Evolutionary conservation across 2,329 filamentous ascomycete genomes (phyloP).

Genomic region (Pseudopyrenochaeta lycopersici): DNA sequence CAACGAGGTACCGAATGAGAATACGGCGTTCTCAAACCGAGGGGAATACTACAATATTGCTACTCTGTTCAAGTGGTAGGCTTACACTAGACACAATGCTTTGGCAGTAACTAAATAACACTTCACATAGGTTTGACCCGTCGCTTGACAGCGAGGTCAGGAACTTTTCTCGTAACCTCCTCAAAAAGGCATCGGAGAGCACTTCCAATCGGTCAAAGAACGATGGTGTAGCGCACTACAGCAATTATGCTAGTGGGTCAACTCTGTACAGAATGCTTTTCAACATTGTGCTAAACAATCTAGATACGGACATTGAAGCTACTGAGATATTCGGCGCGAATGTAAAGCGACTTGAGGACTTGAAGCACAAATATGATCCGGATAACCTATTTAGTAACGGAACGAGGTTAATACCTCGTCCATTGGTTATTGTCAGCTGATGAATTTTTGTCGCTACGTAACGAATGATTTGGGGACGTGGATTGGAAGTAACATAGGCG

Average conservation of each 20-base stretch:
- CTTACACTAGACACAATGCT: background rate
- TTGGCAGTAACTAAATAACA: background rate
- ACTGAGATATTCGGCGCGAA: conserved; percentile 44
- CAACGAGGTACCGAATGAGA: conserved; percentile 30
- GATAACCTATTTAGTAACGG: conserved; percentile 44
- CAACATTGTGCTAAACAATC: background rate
- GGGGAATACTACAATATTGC: conserved; percentile 48
- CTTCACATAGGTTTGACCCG: conserved; percentile 31
- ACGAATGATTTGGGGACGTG: no score
- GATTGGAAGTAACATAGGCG: no score
- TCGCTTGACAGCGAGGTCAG: conserved; percentile 35
- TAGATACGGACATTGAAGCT: conserved; percentile 35
- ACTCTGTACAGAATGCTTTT: background rate
- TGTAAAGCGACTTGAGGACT: conserved; percentile 38
- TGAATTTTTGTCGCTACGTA: no score
- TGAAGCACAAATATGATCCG: conserved; percentile 48
- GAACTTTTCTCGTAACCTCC: conserved; percentile 31
- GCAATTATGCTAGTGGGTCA: conserved; percentile 41
- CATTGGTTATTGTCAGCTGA: conserved; percentile 29
- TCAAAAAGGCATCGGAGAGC: conserved; percentile 36
- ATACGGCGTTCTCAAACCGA: conserved; percentile 38
- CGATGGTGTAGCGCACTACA: conserved; percentile 42
- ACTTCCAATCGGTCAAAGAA: conserved; percentile 27
- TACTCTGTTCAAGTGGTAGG: conserved; percentile 42
- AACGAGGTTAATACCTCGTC: conserved; percentile 30